Conservation (phyloP, 768 basidiomycete species). For the Termitomyces sp. region DNA sequence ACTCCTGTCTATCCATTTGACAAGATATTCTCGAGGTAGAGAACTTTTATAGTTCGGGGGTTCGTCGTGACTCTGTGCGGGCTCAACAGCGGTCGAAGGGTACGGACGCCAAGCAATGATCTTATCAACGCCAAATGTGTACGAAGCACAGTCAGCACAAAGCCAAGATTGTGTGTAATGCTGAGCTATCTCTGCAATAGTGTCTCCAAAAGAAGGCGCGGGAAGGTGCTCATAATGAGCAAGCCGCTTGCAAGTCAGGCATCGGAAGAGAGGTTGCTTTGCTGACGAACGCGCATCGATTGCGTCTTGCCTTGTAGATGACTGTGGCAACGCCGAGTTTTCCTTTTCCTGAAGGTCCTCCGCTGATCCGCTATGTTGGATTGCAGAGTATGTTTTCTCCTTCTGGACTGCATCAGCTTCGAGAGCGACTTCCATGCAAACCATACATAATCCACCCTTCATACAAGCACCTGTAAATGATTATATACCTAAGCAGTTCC, state of each 20-base stretch:
- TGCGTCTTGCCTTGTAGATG: neutral
- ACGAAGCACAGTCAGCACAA: slow-evolving; percentile 77
- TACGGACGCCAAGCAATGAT: slow-evolving; percentile 91
- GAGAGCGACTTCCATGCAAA: slow-evolving; percentile 55
- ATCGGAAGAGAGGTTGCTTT: slow-evolving; percentile 60
- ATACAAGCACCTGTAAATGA: slow-evolving; percentile 43
- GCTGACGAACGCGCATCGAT: neutral
- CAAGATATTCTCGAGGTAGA: slow-evolving; percentile 87
- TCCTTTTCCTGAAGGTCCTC: slow-evolving; percentile 13
- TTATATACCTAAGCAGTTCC: neutral
- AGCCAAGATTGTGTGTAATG: slow-evolving; percentile 58
- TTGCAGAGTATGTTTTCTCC: slow-evolving; percentile 6
- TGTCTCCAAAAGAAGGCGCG: slow-evolving; percentile 31
- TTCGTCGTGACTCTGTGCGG: slow-evolving; percentile 30
- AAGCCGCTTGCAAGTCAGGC: slow-evolving; percentile 75
- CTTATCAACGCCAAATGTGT: slow-evolving; percentile 64
- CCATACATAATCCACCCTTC: slow-evolving; percentile 76
- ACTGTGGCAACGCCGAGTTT: no score
- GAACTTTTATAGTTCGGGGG: slow-evolving; percentile 46
- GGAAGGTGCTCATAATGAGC: slow-evolving; percentile 78
- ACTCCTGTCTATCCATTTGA: slow-evolving; percentile 82
- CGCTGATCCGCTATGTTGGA: slow-evolving; percentile 21
- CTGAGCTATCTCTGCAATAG: slow-evolving; percentile 42
- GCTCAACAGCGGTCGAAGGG: slow-evolving; percentile 59
- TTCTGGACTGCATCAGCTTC: slow-evolving; percentile 27